These are phyloP conservation scores for Eucalyptus fibrosa DNA, from an alignment of 345 rosid genomes.

Conservation along the genomic window DNA sequence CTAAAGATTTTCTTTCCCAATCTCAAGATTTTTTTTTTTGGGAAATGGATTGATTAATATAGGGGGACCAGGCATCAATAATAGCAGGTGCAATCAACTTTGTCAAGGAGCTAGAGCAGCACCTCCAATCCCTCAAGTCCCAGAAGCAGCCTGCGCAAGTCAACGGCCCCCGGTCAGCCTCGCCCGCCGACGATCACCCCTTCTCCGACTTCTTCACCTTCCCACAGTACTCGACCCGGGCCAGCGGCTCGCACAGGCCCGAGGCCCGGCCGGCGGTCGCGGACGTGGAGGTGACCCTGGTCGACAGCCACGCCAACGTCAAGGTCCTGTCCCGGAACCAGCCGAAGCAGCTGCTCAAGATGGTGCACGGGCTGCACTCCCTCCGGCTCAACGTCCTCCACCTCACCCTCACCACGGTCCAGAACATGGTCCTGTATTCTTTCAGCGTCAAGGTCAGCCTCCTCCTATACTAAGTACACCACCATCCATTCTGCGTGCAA, in stretches of 20 bases:
- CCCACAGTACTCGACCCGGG: constrained; percentile 19
- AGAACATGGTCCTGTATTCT: constrained; percentile 34
- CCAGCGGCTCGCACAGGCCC: background rate
- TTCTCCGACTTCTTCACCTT: constrained; percentile 39
- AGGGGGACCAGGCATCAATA: constrained; percentile 81
- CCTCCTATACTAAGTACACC: background rate
- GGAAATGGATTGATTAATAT: background rate
- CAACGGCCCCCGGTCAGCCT: background rate
- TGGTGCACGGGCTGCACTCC: constrained; percentile 31
- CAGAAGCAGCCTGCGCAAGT: constrained; percentile 3
- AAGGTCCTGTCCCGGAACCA: constrained; percentile 31
- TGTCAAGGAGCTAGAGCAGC: constrained; percentile 66
- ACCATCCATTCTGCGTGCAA: background rate
- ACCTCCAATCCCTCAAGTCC: constrained; percentile 34
- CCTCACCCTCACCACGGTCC: constrained; percentile 39
- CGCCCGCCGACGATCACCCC: background rate
- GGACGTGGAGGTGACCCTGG: constrained; percentile 56
- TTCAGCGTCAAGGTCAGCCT: constrained; percentile 40
- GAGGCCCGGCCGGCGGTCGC: constrained; percentile 8
- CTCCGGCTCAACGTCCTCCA: constrained; percentile 37
- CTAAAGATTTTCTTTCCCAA: background rate
- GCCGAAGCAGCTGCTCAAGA: constrained; percentile 40
- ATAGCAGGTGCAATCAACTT: constrained; percentile 63
- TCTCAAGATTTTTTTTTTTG: background rate
- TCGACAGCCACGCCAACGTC: constrained; percentile 44